Percentiles rank a stretch among this genome's conserved stretches.
phyloP scores from a whole-genome alignment of 768 basidiomycete genomes.

The Exidia glandulosa region DNA sequence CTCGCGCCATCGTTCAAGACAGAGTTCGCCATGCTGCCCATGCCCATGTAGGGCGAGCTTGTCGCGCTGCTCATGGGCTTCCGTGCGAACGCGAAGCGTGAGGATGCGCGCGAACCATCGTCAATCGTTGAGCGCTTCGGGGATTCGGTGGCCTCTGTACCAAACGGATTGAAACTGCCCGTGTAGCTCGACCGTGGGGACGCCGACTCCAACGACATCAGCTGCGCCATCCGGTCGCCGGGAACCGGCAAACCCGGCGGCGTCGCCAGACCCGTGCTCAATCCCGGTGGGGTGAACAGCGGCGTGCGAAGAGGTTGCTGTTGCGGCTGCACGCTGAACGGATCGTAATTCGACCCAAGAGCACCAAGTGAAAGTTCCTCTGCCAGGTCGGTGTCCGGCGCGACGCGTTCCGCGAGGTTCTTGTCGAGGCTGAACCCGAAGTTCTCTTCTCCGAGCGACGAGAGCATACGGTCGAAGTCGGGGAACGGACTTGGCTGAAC shows the following conservation, averaged over 20 bases:
- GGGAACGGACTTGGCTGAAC: constrained; percentile 55
- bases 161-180: not conserved
- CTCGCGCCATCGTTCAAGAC: not conserved
- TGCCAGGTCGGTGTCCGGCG: not conserved
- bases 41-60: not conserved
- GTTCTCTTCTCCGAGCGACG: constrained; percentile 53
- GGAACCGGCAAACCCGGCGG: not conserved
- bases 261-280: not conserved
- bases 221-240: not conserved
- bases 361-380: not conserved
- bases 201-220: not conserved
- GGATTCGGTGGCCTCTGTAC: not conserved
- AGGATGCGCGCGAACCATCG: not conserved
- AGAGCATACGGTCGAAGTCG: constrained; percentile 76
- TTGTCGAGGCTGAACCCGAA: constrained; percentile 86
- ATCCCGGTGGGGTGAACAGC: too few species aligned
- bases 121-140: not conserved
- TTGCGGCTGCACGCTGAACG: constrained; percentile 30
- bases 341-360: constrained; percentile 45
- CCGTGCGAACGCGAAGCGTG: not conserved
- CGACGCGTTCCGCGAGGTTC: constrained; percentile 36
- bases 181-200: not conserved
- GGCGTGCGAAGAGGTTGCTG: not conserved
- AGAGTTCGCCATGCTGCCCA: not conserved
- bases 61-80: not conserved